Conservation (phyloP, 192 early-diverging fungal genomes). For the Globomyces pollinis-pini region DNA sequence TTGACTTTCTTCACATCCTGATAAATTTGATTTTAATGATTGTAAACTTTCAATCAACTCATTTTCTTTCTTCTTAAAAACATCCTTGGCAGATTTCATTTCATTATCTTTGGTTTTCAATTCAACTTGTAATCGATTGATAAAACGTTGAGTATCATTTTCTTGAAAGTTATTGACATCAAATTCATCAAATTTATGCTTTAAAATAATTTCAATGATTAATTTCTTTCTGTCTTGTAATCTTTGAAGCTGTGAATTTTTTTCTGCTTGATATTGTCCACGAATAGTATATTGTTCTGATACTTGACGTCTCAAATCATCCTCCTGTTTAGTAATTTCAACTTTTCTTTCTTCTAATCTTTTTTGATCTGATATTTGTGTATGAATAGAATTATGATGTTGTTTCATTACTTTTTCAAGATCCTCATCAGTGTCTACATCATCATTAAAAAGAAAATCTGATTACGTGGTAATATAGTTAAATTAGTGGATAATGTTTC, state of each 20-base stretch:
- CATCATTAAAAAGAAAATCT: too few species aligned
- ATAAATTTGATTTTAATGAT: conserved; percentile 7
- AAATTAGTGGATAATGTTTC: too few species aligned
- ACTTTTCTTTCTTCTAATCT: conserved; percentile 9
- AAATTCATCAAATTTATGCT: conserved; percentile 35
- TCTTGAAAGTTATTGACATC: conserved; percentile 21
- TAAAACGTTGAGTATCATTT: conserved; percentile 35
- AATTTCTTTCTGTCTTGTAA: conserved; percentile 33
- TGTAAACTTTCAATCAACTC: conserved; percentile 12
- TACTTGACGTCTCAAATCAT: conserved; percentile 21
- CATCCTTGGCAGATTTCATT: conserved; percentile 9
- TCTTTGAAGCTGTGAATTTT: conserved; percentile 26
- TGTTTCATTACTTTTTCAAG: too few species aligned
- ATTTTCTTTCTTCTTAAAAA: conserved; percentile 11
- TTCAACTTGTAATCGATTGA: conserved; percentile 28
- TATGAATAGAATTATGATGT: background rate
- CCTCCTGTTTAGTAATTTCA: conserved; percentile 17
- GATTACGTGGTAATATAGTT: too few species aligned
- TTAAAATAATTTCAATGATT: conserved; percentile 27
- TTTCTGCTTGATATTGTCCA: conserved; percentile 50
- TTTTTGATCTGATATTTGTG: conserved; percentile 10
- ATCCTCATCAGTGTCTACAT: too few species aligned
- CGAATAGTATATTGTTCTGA: conserved; percentile 26
- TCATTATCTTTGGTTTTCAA: conserved; percentile 20
- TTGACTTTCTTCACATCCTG: conserved; percentile 28